These are phyloP conservation scores for Chimonanthus praecox DNA, from an alignment of 164 flowering plant species.

Conservation along the genomic window DNA sequence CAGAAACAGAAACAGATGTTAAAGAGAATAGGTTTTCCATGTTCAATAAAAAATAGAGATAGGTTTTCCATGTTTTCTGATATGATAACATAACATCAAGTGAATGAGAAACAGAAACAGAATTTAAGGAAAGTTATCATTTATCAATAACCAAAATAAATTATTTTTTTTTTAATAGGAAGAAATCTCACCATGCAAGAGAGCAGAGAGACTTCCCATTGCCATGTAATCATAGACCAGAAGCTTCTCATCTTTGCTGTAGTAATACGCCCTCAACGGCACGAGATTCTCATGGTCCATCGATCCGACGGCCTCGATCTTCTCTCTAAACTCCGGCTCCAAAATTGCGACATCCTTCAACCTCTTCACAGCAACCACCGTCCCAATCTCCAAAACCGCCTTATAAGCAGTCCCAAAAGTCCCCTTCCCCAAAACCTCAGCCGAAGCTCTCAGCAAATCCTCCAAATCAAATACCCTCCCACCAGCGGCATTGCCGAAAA, in stretches of 20 bases:
- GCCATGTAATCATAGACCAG: conserved; percentile 90
- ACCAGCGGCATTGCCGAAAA: conserved; percentile 31
- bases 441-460: conserved; percentile 72
- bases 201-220: conserved; percentile 95
- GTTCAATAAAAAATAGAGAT: not conserved
- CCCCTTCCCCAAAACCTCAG: conserved; percentile 86
- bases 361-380: conserved; percentile 80
- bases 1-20: no score
- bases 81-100: not conserved
- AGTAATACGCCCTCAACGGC: conserved; percentile 75
- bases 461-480: conserved; percentile 49
- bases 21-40: no score
- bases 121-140: not conserved
- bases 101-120: not conserved
- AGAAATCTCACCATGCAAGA: conserved; percentile 70
- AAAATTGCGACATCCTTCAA: conserved; percentile 60
- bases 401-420: conserved; percentile 75
- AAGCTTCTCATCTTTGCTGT: conserved; percentile 71
- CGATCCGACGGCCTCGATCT: conserved; percentile 61
- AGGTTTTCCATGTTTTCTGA: not conserved
- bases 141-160: not conserved
- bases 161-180: not conserved
- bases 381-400: conserved; percentile 63
- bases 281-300: conserved; percentile 74
- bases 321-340: conserved; percentile 75